Percentiles rank a stretch among this genome's conserved stretches.
These are phyloP conservation scores for Epichloe scottii DNA, from an alignment of 2,329 filamentous ascomycete genomes.

Conservation along the genomic window DNA sequence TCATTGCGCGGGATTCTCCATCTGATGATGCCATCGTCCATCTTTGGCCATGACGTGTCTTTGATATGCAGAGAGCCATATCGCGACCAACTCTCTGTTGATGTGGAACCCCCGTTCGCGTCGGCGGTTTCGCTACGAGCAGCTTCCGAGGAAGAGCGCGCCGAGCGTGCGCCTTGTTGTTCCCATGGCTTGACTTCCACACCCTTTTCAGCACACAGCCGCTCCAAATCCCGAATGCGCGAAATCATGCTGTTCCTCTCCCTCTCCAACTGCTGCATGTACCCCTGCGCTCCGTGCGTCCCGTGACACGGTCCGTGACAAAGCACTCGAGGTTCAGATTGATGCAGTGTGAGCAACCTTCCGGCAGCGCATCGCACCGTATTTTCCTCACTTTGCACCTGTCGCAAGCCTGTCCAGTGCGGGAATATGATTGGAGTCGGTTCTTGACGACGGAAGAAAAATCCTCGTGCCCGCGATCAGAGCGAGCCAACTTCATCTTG, in stretches of 20 bases:
- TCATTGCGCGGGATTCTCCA: slow-evolving; percentile 18
- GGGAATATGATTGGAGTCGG: slow-evolving; percentile 40
- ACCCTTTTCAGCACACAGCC: slow-evolving; percentile 47
- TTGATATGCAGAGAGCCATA: slow-evolving; percentile 24
- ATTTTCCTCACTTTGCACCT: slow-evolving; percentile 87
- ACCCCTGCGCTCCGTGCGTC: slow-evolving; percentile 65
- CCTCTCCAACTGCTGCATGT: slow-evolving; percentile 63
- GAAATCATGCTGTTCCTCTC: slow-evolving; percentile 55
- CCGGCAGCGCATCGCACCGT: slow-evolving; percentile 67
- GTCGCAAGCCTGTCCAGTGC: slow-evolving; percentile 78
- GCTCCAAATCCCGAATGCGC: slow-evolving; percentile 56
- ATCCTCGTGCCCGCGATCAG: slow-evolving; percentile 35
- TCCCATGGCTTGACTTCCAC: slow-evolving; percentile 45
- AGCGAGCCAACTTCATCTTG: slow-evolving; percentile 37
- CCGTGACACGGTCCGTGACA: slow-evolving; percentile 78
- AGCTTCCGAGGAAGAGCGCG: slow-evolving; percentile 14
- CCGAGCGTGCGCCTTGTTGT: slow-evolving; percentile 17
- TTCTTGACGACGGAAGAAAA: slow-evolving; percentile 45
- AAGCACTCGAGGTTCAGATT: slow-evolving; percentile 66
- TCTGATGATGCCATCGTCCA: slow-evolving; percentile 10
- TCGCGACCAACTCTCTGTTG: slow-evolving; percentile 20
- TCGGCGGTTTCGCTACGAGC: slow-evolving; percentile 14
- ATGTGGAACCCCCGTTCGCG: slow-evolving; percentile 3
- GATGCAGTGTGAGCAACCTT: slow-evolving; percentile 71
- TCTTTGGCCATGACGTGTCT: slow-evolving; percentile 11